Conservation (phyloP, 768 basidiomycete species). For the Tylopilus subfusipes region DNA sequence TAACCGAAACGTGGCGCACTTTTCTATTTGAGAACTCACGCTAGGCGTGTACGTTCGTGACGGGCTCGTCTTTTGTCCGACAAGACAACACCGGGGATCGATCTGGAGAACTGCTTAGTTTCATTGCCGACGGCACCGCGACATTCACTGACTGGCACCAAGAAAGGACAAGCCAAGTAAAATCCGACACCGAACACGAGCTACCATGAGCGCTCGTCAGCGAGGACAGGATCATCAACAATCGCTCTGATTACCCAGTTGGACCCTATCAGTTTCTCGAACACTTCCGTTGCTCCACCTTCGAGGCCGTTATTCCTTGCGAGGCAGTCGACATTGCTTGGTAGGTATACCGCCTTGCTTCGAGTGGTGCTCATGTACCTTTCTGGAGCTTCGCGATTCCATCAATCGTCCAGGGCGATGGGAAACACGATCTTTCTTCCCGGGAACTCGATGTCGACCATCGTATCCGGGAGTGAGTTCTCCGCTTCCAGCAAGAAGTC, state of each 20-base stretch:
- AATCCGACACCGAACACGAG: conserved; percentile 62
- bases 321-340: conserved; percentile 65
- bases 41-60: conserved; percentile 63
- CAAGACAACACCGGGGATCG: conserved; percentile 53
- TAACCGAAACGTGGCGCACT: not conserved
- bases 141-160: conserved; percentile 46
- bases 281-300: conserved; percentile 40
- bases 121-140: no score
- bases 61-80: conserved; percentile 75
- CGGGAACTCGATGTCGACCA: conserved; percentile 42
- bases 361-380: conserved; percentile 56
- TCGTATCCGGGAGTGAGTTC: conserved; percentile 37
- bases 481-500: conserved; percentile 36
- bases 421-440: conserved; percentile 58
- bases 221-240: not conserved
- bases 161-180: conserved; percentile 61
- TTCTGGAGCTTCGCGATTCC: conserved; percentile 49
- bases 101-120: conserved; percentile 33
- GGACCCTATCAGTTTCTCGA: conserved; percentile 44
- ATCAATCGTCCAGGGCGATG: conserved; percentile 62
- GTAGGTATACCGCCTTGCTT: conserved; percentile 60
- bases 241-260: conserved; percentile 41
- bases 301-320: conserved; percentile 58
- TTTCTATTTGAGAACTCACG: conserved; percentile 30
- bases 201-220: conserved; percentile 33